phyloP scores from a whole-genome alignment of 345 rosid species.

The Pugionium cornutum region DNA sequence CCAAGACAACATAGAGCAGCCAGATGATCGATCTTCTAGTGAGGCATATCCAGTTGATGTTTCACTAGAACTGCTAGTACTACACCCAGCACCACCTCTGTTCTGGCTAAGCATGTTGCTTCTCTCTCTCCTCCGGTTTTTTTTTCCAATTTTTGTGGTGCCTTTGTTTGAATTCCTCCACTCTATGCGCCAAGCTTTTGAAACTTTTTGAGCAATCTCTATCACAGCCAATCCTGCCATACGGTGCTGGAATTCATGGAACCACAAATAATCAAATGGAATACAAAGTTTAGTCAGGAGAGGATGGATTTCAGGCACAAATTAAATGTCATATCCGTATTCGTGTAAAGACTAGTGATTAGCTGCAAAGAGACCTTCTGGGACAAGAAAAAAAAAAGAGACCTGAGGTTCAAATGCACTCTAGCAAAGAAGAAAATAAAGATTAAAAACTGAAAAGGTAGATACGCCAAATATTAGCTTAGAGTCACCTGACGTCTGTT shows the following conservation, averaged over 20 bases:
- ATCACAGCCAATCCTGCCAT: constrained; percentile 97
- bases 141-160: constrained; percentile 63
- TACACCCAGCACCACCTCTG: constrained; percentile 94
- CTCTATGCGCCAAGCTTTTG: constrained; percentile 89
- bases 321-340: constrained; percentile 12
- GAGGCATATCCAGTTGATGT: constrained; percentile 61
- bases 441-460: constrained; percentile 1
- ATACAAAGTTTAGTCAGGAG: constrained; percentile 1
- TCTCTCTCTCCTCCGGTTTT: constrained; percentile 67
- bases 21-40: constrained; percentile 65
- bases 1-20: constrained; percentile 69
- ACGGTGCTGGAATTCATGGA: constrained; percentile 69
- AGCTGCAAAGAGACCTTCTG: no score
- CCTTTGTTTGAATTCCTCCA: constrained; percentile 67
- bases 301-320: no score
- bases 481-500: constrained; percentile 89
- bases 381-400: no score
- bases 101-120: constrained; percentile 74
- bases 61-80: constrained; percentile 77
- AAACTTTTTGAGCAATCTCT: constrained; percentile 89
- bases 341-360: no score
- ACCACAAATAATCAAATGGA: constrained; percentile 26
- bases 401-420: no score
- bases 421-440: no score
- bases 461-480: constrained; percentile 3